Evolutionary conservation across 805 yeast genomes (phyloP).

Genomic region (Barnettozyma californica): DNA sequence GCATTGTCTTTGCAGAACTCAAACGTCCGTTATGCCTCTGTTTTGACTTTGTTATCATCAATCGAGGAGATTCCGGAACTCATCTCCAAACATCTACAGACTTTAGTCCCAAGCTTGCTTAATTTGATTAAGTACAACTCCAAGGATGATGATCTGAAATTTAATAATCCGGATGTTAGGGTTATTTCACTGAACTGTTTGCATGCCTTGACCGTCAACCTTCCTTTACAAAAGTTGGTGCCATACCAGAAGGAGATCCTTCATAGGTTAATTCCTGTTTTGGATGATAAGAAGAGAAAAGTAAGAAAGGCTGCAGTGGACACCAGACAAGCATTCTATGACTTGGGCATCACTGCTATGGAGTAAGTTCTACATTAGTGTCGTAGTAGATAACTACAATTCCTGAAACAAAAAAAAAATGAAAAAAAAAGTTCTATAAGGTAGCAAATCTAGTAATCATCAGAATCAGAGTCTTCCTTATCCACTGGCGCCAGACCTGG

Average conservation of each 20-base stretch:
- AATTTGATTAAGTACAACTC: conserved; percentile 22
- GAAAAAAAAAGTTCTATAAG: neutral
- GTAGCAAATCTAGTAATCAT: conserved; percentile 18
- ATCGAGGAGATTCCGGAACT: conserved; percentile 50
- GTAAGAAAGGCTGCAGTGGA: conserved; percentile 76
- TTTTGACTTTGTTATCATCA: conserved; percentile 52
- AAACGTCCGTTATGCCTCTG: conserved; percentile 53
- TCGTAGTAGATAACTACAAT: neutral
- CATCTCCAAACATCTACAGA: conserved; percentile 47
- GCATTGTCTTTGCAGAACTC: conserved; percentile 42
- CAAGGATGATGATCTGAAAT: conserved; percentile 10
- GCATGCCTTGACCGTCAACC: conserved; percentile 36
- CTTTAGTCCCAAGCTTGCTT: conserved; percentile 52
- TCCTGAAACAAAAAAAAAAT: neutral
- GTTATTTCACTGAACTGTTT: conserved; percentile 54
- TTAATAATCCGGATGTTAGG: conserved; percentile 47
- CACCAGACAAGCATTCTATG: conserved; percentile 73
- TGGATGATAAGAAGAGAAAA: conserved; percentile 70
- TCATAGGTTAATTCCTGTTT: conserved; percentile 38
- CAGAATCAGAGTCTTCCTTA: conserved; percentile 47
- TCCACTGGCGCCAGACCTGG: conserved; percentile 87
- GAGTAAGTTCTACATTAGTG: conserved; percentile 18
- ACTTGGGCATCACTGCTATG: conserved; percentile 35
- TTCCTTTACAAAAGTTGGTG: conserved; percentile 37
- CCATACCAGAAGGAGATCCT: conserved; percentile 45